Base-by-base conservation (phyloP, 352 stramenopile genomes). In the Saprolegnia diclina region DNA sequence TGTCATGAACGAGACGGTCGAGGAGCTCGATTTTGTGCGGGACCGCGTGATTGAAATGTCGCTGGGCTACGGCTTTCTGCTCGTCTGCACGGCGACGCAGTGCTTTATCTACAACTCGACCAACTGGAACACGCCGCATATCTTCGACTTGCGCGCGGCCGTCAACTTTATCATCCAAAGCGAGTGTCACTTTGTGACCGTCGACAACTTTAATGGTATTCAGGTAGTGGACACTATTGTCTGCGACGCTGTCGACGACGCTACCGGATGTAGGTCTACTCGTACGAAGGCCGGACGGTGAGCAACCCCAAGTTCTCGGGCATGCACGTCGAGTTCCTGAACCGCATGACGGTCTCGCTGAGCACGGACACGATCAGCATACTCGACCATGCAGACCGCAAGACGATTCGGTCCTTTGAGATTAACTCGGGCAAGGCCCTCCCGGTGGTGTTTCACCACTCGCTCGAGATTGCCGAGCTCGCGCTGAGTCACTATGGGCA, bases 41-140 rank as follows among this genome's bases (percentile, higher is more conserved):
- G 87, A 97, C 63, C 84, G 90, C 24, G 87, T 98, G 16, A 91
- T 98, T 62, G 88, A 98, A 37, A 96, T 98, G 82, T 88, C 87
- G 16, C 87, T 98, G 38, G 91, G 81, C 2, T 90, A 92, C 56
- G 91, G 89, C 45, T 91, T 97, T 62, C 76, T 98, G 16, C 81
- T 98, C 61, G 94, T 97, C 5, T 93, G 86, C 55, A 98, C 90
- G 3, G 81, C 87, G 21, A 97, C 88, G 44, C 89, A 97, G 71
- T 95, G 89, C 72, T 97, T 94, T 76, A 90, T 98, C 48, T 98
- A 98, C 77, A 85, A 84, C 48, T 82, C 84, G 32, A 72, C 87
- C 67, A 97, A 95, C 80, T 97, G 85, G 82, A 97, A 96, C 72
- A 98, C 90, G 19, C 91, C 92, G 1, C 88, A 96, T 68, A 97